Evolutionary conservation across 2,329 filamentous ascomycete genomes (phyloP).

Genomic region (Shiraia bambusicola): DNA sequence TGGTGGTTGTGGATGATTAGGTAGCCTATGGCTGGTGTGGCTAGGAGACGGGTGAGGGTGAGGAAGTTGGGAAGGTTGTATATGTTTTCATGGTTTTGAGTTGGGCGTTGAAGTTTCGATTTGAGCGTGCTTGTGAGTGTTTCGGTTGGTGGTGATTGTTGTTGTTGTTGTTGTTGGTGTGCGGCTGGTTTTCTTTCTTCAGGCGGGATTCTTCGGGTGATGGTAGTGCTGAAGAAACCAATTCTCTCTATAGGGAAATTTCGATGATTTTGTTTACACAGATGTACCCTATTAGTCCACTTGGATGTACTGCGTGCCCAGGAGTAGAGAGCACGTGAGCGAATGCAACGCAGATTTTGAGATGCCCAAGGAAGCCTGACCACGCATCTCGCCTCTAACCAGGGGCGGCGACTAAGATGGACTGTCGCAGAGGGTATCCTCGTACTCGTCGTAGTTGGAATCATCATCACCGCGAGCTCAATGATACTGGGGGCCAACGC

Average conservation of each 20-base stretch:
- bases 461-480: constrained; percentile 9
- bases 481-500: not conserved
- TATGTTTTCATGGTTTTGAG: constrained; percentile 71
- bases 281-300: constrained; percentile 2
- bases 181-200: constrained; percentile 7
- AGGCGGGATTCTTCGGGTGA: constrained; percentile 7
- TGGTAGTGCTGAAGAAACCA: constrained; percentile 24
- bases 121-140: constrained; percentile 32
- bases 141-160: constrained; percentile 13
- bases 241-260: constrained; percentile 2
- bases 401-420: constrained; percentile 9
- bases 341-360: constrained; percentile 18
- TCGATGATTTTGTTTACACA: constrained; percentile 4
- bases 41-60: constrained; percentile 80
- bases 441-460: constrained; percentile 20
- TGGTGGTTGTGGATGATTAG: constrained; percentile 82
- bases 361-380: constrained; percentile 14
- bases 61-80: constrained; percentile 95
- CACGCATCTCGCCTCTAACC: constrained; percentile 6
- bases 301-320: constrained; percentile 15
- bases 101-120: constrained; percentile 33
- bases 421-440: constrained; percentile 13
- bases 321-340: constrained; percentile 38
- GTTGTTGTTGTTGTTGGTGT: constrained; percentile 18
- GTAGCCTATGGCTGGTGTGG: constrained; percentile 84